A percentile compares a stretch with the other conserved stretches of the same genome.
Evolutionary conservation across 345 rosid species (phyloP).

Genomic region (Hibiscus syriacus): DNA sequence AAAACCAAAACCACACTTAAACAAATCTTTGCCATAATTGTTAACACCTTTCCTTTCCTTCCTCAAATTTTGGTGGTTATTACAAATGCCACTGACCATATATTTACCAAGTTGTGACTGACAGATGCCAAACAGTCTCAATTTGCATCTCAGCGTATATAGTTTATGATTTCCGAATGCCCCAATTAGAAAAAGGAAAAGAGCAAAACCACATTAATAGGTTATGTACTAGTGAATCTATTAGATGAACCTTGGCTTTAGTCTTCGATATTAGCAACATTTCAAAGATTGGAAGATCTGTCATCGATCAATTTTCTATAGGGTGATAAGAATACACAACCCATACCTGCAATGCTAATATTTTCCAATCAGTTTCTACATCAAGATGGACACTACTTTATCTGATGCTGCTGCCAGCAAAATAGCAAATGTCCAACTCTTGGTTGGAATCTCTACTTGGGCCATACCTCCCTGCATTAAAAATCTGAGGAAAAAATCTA

Average conservation of each 20-base stretch:
- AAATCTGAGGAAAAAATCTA: neutral
- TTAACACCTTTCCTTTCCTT: too few relatives aligned
- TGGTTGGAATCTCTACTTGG: slow-evolving; percentile 68
- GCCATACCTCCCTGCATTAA: slow-evolving; percentile 42
- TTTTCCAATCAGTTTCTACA: slow-evolving; percentile 45
- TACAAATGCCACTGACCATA: slow-evolving; percentile 64
- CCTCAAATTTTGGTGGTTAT: too few relatives aligned
- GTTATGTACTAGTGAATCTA: neutral
- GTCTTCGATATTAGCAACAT: neutral
- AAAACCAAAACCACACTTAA: too few relatives aligned
- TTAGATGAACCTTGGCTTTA: neutral
- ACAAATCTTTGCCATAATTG: too few relatives aligned
- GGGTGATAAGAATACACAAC: neutral
- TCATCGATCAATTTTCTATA: neutral
- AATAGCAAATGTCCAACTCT: slow-evolving; percentile 43
- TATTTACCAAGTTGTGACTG: slow-evolving; percentile 50
- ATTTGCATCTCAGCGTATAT: slow-evolving; percentile 51
- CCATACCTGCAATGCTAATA: slow-evolving; percentile 41
- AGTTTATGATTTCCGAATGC: slow-evolving; percentile 48
- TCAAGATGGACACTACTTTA: slow-evolving; percentile 51
- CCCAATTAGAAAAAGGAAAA: slow-evolving; percentile 28
- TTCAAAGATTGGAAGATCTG: neutral
- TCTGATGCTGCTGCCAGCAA: slow-evolving; percentile 60
- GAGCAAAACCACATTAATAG: neutral
- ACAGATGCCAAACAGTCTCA: slow-evolving; percentile 66